phyloP scores from a whole-genome alignment of 306 rosid genomes.

The Quercus parvula region DNA sequence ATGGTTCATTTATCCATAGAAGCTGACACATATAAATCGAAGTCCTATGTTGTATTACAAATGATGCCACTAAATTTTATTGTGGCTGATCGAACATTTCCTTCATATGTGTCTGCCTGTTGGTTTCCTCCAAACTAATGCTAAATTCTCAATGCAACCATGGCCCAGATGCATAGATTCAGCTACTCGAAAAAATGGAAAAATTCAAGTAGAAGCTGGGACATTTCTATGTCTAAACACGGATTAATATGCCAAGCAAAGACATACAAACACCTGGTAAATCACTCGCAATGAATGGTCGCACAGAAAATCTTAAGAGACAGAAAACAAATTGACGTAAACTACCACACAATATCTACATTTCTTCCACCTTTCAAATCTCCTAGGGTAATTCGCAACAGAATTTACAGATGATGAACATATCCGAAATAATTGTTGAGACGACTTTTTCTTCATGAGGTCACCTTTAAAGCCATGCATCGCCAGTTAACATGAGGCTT shows the following conservation, averaged over 20 bases:
- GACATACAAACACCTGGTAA: not conserved
- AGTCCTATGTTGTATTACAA: too few species aligned
- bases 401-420: not conserved
- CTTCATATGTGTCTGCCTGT: too few species aligned
- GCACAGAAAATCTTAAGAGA: not conserved
- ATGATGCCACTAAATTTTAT: too few species aligned
- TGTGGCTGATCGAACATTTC: too few species aligned
- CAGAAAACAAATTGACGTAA: not conserved
- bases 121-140: too few species aligned
- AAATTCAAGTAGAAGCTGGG: not conserved
- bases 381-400: not conserved
- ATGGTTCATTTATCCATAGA: too few species aligned
- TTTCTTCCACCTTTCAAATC: not conserved
- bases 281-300: not conserved
- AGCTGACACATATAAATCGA: too few species aligned
- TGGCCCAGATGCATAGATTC: too few species aligned
- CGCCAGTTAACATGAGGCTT: not conserved
- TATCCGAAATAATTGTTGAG: not conserved
- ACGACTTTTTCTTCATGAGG: constrained; percentile 1
- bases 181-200: too few species aligned
- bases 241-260: not conserved
- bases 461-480: not conserved
- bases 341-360: too few species aligned
- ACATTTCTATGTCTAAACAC: not conserved
- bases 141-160: too few species aligned